phyloP scores from a whole-genome alignment of 2,329 filamentous ascomycete genomes.

The Colletotrichum theobromicola region DNA sequence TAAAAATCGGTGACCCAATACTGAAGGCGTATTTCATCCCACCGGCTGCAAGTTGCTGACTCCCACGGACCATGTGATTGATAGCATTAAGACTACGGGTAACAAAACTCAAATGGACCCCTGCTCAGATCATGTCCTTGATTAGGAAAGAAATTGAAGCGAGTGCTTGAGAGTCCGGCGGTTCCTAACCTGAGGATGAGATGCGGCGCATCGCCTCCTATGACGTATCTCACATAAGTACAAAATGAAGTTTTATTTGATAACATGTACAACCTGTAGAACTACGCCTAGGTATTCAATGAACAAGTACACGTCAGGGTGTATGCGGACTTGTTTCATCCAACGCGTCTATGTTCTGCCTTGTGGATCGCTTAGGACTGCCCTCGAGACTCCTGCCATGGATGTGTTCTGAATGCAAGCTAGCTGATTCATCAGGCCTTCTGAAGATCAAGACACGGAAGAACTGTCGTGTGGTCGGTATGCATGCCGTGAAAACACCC shows the following conservation, averaged over 20 bases:
- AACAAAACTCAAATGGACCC: background rate
- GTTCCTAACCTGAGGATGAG: background rate
- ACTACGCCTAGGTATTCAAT: rapidly evolving
- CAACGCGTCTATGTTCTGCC: background rate
- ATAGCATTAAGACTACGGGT: background rate
- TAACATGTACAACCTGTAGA: background rate
- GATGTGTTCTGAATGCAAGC: background rate
- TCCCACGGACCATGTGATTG: background rate
- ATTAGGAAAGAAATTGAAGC: too few species aligned
- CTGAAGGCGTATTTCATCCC: background rate
- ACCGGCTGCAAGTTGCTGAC: background rate
- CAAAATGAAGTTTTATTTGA: background rate
- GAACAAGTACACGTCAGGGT: background rate
- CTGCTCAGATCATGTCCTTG: too few species aligned
- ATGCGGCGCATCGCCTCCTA: background rate
- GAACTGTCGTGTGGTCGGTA: background rate
- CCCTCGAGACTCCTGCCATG: background rate
- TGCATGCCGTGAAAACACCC: background rate
- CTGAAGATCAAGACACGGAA: background rate
- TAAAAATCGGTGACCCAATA: background rate
- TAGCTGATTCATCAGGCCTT: background rate
- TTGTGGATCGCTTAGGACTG: background rate
- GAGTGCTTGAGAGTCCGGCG: background rate
- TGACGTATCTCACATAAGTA: rapidly evolving
- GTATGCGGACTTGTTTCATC: background rate